Percentiles rank a stretch among this genome's conserved stretches.
phyloP scores from a whole-genome alignment of 2,329 filamentous ascomycete species.

The Trichoderma afroharzianum region DNA sequence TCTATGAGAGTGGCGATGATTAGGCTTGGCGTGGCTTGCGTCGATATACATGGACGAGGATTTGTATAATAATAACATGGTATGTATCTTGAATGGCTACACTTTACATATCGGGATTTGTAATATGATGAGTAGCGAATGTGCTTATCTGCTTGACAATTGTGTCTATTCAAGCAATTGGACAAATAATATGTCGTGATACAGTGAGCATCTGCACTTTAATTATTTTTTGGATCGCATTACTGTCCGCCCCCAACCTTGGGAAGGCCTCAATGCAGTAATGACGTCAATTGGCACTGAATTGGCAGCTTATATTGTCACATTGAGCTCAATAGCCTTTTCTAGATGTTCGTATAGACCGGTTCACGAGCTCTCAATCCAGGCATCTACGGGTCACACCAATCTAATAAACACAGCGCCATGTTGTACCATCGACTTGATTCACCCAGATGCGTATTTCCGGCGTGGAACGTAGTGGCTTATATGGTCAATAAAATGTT shows the following conservation, averaged over 20 bases:
- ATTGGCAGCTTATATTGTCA: not conserved
- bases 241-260: not conserved
- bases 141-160: not conserved
- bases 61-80: not conserved
- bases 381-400: not conserved
- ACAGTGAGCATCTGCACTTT: not conserved
- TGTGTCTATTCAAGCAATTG: not conserved
- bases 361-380: not conserved
- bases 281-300: not conserved
- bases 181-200: not conserved
- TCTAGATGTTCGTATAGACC: not conserved
- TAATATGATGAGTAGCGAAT: not conserved
- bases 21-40: not conserved
- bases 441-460: not conserved
- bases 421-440: not conserved
- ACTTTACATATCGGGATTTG: not conserved
- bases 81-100: not conserved
- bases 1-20: conserved; percentile 20
- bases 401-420: not conserved
- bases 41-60: not conserved
- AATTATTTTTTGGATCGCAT: not conserved
- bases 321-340: not conserved
- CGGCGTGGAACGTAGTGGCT: not conserved
- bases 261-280: not conserved
- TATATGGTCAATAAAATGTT: not conserved